Evolutionary conservation across 805 yeast species (phyloP).

Genomic region (Wickerhamiella kazuoi): DNA sequence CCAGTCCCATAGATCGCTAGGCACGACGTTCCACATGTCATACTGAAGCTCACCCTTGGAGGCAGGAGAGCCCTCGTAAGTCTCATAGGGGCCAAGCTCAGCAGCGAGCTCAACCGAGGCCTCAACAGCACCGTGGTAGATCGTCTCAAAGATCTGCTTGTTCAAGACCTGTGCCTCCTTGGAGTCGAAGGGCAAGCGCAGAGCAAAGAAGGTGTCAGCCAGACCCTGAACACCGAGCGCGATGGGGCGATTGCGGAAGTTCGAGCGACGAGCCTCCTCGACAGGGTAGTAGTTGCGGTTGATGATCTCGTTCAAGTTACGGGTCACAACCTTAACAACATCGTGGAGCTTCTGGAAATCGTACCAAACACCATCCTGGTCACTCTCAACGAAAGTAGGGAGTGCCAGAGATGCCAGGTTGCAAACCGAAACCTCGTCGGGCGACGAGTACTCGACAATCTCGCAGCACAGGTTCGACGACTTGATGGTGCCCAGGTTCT

Average conservation of each 20-base stretch:
- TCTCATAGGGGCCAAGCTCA: slow-evolving; percentile 48
- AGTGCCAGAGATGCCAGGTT: slow-evolving; percentile 82
- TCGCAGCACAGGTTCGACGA: slow-evolving; percentile 92
- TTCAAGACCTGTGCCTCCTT: slow-evolving; percentile 58
- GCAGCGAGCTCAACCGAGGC: slow-evolving; percentile 68
- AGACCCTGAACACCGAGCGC: slow-evolving; percentile 98
- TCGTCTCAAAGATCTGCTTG: slow-evolving; percentile 80
- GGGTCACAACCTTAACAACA: slow-evolving; percentile 58
- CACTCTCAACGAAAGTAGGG: slow-evolving; percentile 41
- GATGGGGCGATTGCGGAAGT: slow-evolving; percentile 73
- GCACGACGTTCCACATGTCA: slow-evolving; percentile 72
- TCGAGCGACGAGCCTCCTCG: slow-evolving; percentile 54
- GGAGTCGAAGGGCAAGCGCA: slow-evolving; percentile 77
- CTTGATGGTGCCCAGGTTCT: slow-evolving; percentile 81
- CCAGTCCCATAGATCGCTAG: slow-evolving; percentile 83
- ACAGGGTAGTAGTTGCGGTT: slow-evolving; percentile 80
- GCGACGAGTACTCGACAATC: slow-evolving; percentile 76
- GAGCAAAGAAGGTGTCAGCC: slow-evolving; percentile 69
- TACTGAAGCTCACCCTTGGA: slow-evolving; percentile 71
- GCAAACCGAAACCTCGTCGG: slow-evolving; percentile 92
- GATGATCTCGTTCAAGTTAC: slow-evolving; percentile 65
- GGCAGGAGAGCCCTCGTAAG: slow-evolving; percentile 76
- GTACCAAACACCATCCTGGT: slow-evolving; percentile 34
- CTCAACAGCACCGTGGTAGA: slow-evolving; percentile 85
- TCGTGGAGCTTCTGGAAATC: slow-evolving; percentile 61